Base-by-base conservation (phyloP, 345 rosid genomes). In the Capsella bursapastoris region DNA sequence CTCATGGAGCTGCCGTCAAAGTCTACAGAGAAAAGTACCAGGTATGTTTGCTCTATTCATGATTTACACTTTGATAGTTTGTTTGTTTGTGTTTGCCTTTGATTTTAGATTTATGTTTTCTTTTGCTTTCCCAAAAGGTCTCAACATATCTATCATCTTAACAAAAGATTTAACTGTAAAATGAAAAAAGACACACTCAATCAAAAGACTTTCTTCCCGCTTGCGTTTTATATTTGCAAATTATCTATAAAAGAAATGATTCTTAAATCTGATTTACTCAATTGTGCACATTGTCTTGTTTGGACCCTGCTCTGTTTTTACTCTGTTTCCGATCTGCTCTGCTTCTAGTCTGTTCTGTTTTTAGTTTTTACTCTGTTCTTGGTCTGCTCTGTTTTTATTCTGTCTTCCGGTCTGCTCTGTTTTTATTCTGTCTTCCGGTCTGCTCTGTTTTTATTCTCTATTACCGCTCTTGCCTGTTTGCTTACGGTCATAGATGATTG, bases 1-100 rank as follows among this genome's bases (percentile, higher is more conserved):
- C 83, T 28, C 87, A 84, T 68, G 87, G 83, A 35, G 73, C 70
- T 12, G 73, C 76, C 18, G 82, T 79, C 32, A 71, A 79, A 47
- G 16, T 82, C 48, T 84, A 84, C 37, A 77, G 77, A 51, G 77
- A 80, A 25, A 77, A 71, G 29, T 79, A 79, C 43, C 82, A 75
- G 60, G 84, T 68, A n/a, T 29, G 66, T 41, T 59, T 48, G 1
- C 15, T 47, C 51, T 15, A 15, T 43, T 13, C 18, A 11, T 48
- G 3, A 45, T 14, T 15, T 50, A 7, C 0, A 8, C 14, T 8
- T 22, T 15, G 2, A 38, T 3, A 2, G 4, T 38, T 38, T 60
- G 34, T 37, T 35, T 18, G 12, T 16, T 45, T 10, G 63, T 37
- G 41, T 38, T 38, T 38, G 41, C 7, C n/a, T 7, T 51, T 31